These are phyloP conservation scores for Paramyrothecium roridum DNA, from an alignment of 2,329 filamentous ascomycete genomes.

Conservation along the genomic window DNA sequence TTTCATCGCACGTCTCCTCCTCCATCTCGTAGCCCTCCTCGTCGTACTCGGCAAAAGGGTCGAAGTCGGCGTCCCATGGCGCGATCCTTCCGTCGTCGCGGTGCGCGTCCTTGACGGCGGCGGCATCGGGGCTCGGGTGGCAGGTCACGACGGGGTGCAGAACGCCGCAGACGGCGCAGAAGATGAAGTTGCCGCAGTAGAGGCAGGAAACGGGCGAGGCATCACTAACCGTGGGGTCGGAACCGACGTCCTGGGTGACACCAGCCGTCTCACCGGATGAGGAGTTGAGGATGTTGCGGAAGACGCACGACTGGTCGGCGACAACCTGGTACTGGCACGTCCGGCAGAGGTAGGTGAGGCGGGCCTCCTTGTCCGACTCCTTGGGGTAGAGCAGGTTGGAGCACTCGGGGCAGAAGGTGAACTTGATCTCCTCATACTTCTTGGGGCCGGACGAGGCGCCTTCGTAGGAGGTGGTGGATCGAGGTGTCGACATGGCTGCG, in stretches of 20 bases:
- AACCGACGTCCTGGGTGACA: slow-evolving; percentile 94
- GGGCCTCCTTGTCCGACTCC: slow-evolving; percentile 81
- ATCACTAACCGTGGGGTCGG: slow-evolving; percentile 95
- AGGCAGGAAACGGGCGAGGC: slow-evolving; percentile 40
- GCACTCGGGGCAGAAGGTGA: slow-evolving; percentile 98
- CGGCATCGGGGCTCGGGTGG: slow-evolving; percentile 8
- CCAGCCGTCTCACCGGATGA: slow-evolving; percentile 92
- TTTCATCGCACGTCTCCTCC: background rate
- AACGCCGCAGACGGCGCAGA: slow-evolving; percentile 36
- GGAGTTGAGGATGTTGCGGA: slow-evolving; percentile 89
- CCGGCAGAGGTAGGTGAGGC: slow-evolving; percentile 91
- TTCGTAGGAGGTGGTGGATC: slow-evolving; percentile 44
- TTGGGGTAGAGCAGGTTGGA: slow-evolving; percentile 98
- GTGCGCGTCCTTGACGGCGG: slow-evolving; percentile 5
- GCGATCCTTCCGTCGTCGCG: slow-evolving; percentile 4
- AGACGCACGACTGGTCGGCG: slow-evolving; percentile 86
- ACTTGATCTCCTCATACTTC: slow-evolving; percentile 78
- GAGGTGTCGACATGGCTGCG: slow-evolving; percentile 53
- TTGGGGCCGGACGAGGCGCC: slow-evolving; percentile 38
- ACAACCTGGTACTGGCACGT: slow-evolving; percentile 91
- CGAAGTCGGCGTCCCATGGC: slow-evolving; percentile 17
- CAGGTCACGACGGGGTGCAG: slow-evolving; percentile 12
- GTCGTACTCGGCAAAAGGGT: slow-evolving; percentile 34
- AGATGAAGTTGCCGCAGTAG: slow-evolving; percentile 41
- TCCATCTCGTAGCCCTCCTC: slow-evolving; percentile 23